These are phyloP conservation scores for Metschnikowia dekortorum DNA, from an alignment of 805 yeast species.

Conservation along the genomic window DNA sequence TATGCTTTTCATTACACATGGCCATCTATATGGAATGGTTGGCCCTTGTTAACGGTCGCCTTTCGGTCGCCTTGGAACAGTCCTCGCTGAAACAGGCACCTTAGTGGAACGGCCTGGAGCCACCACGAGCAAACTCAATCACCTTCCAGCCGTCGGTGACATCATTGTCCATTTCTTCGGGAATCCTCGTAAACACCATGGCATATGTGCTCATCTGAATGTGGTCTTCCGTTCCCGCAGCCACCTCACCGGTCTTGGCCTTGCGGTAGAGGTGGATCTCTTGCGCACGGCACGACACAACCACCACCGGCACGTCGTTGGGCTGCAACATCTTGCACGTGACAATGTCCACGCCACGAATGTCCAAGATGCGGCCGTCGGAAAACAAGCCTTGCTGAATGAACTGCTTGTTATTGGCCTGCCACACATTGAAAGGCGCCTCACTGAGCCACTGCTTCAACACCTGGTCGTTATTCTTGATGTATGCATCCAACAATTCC, in stretches of 20 bases:
- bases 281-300: conserved; percentile 93
- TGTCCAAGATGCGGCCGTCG: conserved; percentile 88
- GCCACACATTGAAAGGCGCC: conserved; percentile 93
- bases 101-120: conserved; percentile 70
- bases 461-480: conserved; percentile 79
- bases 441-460: conserved; percentile 91
- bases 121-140: conserved; percentile 90
- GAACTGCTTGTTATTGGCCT: conserved; percentile 88
- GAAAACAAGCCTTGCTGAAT: conserved; percentile 87
- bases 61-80: no score
- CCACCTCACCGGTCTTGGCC: conserved; percentile 87
- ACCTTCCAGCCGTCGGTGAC: conserved; percentile 98
- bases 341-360: conserved; percentile 90
- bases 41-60: no score
- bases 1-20: background rate
- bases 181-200: conserved; percentile 87
- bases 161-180: conserved; percentile 84
- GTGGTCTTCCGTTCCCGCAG: conserved; percentile 94
- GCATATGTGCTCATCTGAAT: conserved; percentile 92
- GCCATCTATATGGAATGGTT: no score
- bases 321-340: conserved; percentile 87
- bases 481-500: conserved; percentile 91
- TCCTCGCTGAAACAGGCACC: background rate
- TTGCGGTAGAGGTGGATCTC: conserved; percentile 88
- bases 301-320: conserved; percentile 86